Percentiles rank a stretch among this genome's conserved stretches.
phyloP scores from a whole-genome alignment of 2,329 filamentous ascomycete genomes.

The Colletotrichum cuscutae region DNA sequence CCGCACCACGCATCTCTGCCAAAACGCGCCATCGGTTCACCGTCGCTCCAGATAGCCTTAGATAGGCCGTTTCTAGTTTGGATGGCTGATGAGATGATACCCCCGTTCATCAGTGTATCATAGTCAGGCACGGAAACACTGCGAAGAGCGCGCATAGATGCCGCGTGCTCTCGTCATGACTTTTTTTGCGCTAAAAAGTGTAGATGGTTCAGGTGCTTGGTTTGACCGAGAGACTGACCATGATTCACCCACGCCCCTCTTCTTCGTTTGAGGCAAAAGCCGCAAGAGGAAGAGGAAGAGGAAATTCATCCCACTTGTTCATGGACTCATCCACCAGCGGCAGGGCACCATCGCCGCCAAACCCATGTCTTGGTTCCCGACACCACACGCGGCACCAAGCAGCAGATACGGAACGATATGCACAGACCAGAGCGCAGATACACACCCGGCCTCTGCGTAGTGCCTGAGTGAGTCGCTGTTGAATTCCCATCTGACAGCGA shows the following conservation, averaged over 20 bases:
- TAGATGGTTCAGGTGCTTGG: background rate
- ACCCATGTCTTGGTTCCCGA: slow-evolving; percentile 19
- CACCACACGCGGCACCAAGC: background rate
- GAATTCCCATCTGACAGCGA: background rate
- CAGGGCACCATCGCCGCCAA: slow-evolving; percentile 21
- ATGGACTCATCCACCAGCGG: slow-evolving; percentile 9
- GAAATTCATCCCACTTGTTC: slow-evolving; percentile 26
- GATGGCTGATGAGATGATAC: background rate
- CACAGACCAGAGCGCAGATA: slow-evolving; percentile 5
- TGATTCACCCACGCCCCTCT: slow-evolving; percentile 24
- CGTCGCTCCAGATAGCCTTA: background rate
- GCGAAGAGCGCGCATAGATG: background rate
- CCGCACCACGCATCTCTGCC: background rate
- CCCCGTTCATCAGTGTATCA: background rate
- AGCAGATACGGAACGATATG: slow-evolving; percentile 1
- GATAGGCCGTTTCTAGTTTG: background rate
- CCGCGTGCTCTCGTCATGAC: slow-evolving; percentile 3
- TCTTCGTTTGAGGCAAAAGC: background rate
- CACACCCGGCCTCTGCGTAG: background rate
- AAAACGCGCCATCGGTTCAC: background rate
- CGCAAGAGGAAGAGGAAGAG: background rate
- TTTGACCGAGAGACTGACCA: slow-evolving; percentile 32
- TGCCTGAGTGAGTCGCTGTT: background rate
- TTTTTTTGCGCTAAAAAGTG: background rate
- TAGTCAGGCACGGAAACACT: background rate